A percentile compares a stretch with the other conserved stretches of the same genome.
phyloP scores from a whole-genome alignment of 441 rosid species.

The Jatropha podagrica region DNA sequence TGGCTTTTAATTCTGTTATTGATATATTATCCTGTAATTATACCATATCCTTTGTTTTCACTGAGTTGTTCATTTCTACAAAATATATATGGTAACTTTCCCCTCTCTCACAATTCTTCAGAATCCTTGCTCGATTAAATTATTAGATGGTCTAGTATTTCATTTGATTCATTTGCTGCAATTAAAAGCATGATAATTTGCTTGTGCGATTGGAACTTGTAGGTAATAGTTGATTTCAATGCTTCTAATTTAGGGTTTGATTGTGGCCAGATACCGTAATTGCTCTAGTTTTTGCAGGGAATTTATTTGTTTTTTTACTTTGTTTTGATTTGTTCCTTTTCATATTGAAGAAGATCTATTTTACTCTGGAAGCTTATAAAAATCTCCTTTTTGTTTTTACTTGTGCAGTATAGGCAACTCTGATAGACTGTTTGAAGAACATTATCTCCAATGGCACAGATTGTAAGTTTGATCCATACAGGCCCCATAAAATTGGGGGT shows the following conservation, averaged over 20 bases:
- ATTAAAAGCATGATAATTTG: neutral
- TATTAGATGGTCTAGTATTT: neutral
- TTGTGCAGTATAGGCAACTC: neutral
- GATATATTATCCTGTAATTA: too few species aligned
- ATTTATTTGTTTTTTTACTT: neutral
- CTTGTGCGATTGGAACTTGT: neutral
- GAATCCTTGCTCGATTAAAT: neutral
- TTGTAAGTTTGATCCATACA: slow-evolving; percentile 31
- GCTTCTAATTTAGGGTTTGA: neutral
- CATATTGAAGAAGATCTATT: neutral
- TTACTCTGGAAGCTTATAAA: neutral
- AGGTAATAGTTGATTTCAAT: too few species aligned
- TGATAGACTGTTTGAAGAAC: neutral
- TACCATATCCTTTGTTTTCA: too few species aligned
- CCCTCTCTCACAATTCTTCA: neutral
- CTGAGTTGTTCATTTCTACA: too few species aligned
- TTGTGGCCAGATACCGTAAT: neutral
- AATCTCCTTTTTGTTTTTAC: neutral
- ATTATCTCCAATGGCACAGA: slow-evolving; percentile 40
- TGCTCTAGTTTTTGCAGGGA: neutral
- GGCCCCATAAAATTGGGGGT: slow-evolving; percentile 35
- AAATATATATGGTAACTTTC: too few species aligned
- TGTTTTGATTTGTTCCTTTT: neutral
- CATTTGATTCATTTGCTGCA: neutral
- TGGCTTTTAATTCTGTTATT: too few species aligned